A percentile compares a stretch with the other conserved stretches of the same genome.
Conservation (phyloP, 257 asterid species). For the Jaltomata sinuosa region DNA sequence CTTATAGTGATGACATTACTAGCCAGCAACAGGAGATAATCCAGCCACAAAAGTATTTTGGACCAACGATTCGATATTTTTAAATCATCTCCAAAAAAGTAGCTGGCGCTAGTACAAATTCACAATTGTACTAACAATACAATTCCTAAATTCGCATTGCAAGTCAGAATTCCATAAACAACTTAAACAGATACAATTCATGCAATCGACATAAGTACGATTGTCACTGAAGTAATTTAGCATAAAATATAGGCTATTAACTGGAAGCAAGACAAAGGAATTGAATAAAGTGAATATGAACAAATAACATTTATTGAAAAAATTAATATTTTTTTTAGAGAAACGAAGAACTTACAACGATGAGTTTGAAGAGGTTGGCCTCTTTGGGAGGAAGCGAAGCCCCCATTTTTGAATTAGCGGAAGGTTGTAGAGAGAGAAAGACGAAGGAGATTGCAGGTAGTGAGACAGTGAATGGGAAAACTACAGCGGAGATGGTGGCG, state of each 20-base stretch:
- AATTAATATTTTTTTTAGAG: background rate
- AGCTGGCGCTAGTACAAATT: background rate
- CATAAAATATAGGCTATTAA: conserved; percentile 12
- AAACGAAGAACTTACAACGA: conserved; percentile 67
- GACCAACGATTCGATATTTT: background rate
- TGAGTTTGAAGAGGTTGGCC: conserved; percentile 96
- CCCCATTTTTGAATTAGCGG: conserved; percentile 53
- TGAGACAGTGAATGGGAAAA: conserved; percentile 5
- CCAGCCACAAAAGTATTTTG: background rate
- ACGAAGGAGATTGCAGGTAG: conserved; percentile 1
- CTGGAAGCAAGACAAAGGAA: background rate
- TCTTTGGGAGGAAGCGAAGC: conserved; percentile 95
- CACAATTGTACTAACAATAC: background rate
- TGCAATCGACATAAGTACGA: background rate
- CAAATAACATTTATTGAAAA: background rate
- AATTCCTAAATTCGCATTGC: background rate
- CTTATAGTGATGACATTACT: background rate
- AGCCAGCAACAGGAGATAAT: too few species aligned
- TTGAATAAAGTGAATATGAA: background rate
- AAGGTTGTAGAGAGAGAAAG: background rate
- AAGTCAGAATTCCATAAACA: background rate
- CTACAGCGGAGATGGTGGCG: conserved; percentile 48
- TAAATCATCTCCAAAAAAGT: background rate
- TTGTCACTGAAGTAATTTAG: background rate
- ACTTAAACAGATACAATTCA: background rate